Conservation (phyloP, 2,329 filamentous ascomycete genomes). For the Fusarium sterilihyphosum region DNA sequence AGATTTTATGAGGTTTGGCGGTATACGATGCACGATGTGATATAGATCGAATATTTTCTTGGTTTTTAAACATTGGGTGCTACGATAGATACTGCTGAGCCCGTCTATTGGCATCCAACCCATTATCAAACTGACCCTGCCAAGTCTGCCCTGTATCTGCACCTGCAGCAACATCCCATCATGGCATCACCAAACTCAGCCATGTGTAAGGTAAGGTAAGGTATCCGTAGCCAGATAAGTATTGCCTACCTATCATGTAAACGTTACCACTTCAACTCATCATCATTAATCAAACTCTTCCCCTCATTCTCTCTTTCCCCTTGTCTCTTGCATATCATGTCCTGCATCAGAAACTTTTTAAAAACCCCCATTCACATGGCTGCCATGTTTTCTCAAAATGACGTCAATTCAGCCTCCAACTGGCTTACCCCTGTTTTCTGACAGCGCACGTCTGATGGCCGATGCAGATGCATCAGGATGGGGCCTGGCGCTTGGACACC, state of each 20-base stretch:
- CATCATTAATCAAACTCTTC: not conserved
- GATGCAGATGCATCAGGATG: not conserved
- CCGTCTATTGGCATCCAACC: not conserved
- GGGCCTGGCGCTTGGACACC: not conserved
- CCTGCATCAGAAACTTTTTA: not conserved
- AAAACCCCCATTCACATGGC: constrained; percentile 12
- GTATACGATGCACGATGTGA: not conserved
- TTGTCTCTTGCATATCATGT: constrained; percentile 2
- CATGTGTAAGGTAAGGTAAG: not conserved
- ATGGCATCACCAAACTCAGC: constrained; percentile 8
- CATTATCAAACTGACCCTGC: constrained; percentile 9
- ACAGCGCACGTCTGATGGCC: constrained; percentile 26
- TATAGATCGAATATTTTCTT: not conserved
- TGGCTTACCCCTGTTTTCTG: constrained; percentile 22
- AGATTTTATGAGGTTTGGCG: not conserved
- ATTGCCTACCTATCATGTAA: not conserved
- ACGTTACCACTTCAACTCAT: not conserved
- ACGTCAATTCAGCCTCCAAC: constrained; percentile 31
- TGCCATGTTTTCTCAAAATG: constrained; percentile 9
- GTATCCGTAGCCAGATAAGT: not conserved
- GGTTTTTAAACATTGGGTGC: not conserved
- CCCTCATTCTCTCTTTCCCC: not conserved
- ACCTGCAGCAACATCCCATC: not conserved
- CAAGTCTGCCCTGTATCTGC: constrained; percentile 8
- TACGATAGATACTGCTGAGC: not conserved